Base-by-base conservation (phyloP, 2,329 filamentous ascomycete species). In the Paraphoma sp. region DNA sequence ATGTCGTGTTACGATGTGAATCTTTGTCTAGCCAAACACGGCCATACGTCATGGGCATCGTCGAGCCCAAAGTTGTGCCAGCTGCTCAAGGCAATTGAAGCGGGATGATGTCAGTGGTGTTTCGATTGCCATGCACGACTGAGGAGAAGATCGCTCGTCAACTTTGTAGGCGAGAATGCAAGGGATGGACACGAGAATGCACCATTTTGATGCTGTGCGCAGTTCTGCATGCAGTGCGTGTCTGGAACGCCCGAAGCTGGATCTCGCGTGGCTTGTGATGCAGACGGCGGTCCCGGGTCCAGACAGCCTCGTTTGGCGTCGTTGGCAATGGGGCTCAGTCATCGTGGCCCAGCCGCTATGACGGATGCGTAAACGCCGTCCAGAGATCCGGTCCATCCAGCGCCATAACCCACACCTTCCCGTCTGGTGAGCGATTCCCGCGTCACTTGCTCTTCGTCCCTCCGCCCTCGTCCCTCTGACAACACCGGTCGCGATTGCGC, bases 301-400 rank as follows among this genome's bases (percentile, higher is more conserved):
- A 42, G 40, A 36, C 33, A 56, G 55, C 54, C 57, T 63, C 42
- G 53, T 51, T 23, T 51, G 51, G 56, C 57, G 49, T 48, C 51
- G 45, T 53, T 42, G 51, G 45, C 17, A 31, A 44, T 47, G 41
- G 48, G 40, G 29, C 17, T 42, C 51, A 55, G 50, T 45, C 41
- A 54, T 14, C 17, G 17, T 23, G 33, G 33, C 14, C 17, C 33
- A 17, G 41, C 40, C 40, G 53, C 40, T 31, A 42, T 46, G 59
- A 57, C 57, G 56, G 31, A 53, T 60, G 61, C 61, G 61, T 57
- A 62, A 59, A 56, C 61, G 61, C 61, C 56, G 48, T 23, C 23
- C 23, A 23, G 23, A 23, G 48, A 43, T 48, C 57, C 60, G 54
- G 57, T 48, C n/a, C 43, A n/a, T 48, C 47, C 60, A 40, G 30